phyloP scores from a whole-genome alignment of 148 eudicot genomes.

The Rhododendron mucronatum region DNA sequence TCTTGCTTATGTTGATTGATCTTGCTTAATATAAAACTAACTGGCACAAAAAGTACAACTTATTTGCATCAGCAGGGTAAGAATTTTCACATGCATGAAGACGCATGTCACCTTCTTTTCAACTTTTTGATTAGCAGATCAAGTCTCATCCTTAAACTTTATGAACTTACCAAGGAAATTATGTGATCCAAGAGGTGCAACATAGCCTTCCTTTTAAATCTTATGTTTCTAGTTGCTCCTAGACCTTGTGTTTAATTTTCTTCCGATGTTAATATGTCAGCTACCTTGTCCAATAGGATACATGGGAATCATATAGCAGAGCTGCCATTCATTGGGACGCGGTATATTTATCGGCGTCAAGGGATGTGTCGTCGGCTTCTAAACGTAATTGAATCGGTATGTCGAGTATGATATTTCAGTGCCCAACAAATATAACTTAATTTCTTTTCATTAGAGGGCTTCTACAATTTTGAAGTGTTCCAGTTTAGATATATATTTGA shows the following conservation, averaged over 20 bases:
- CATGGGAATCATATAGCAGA: slow-evolving; percentile 81
- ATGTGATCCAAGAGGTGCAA: not conserved
- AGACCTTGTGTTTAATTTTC: not conserved
- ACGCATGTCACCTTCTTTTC: not conserved
- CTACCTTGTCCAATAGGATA: slow-evolving; percentile 40
- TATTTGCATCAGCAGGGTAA: not conserved
- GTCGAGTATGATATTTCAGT: slow-evolving; percentile 12
- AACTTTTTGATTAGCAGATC: not conserved
- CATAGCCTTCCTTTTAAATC: not conserved
- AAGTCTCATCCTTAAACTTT: not conserved
- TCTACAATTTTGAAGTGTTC: not conserved
- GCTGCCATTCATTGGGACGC: slow-evolving; percentile 96
- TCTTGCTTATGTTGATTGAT: not conserved
- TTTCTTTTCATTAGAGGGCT: not conserved
- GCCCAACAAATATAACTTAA: not conserved
- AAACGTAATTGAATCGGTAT: slow-evolving; percentile 62
- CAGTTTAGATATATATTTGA: not conserved
- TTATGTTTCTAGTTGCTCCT: not conserved
- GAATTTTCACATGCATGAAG: not conserved
- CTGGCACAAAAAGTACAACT: not conserved
- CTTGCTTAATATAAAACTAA: not conserved
- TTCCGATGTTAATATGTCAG: not conserved
- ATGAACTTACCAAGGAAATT: not conserved
- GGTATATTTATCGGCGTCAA: slow-evolving; percentile 68
- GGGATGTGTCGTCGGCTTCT: slow-evolving; percentile 92